phyloP scores from a whole-genome alignment of 192 early-diverging fungal genomes.

The Haplosporangium gracile region DNA sequence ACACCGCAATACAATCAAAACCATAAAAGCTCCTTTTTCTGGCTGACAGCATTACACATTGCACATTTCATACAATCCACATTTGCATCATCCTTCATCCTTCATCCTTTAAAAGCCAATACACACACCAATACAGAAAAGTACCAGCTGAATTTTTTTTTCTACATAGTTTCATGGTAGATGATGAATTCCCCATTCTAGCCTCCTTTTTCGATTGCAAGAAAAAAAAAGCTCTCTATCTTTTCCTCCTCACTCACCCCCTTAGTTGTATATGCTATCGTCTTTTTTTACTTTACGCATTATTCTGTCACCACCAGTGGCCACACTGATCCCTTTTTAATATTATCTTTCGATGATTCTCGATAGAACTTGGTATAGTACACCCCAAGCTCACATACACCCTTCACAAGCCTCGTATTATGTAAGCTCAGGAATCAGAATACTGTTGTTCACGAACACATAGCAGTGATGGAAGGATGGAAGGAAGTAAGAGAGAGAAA shows the following conservation, averaged over 20 bases:
- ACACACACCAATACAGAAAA: not conserved
- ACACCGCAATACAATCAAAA: not conserved
- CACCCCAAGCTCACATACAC: not conserved
- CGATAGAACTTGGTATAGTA: not conserved
- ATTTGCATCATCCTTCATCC: not conserved
- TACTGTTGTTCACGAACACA: not conserved
- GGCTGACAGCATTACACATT: not conserved
- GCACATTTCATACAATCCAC: not conserved
- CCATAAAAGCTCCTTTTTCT: not conserved
- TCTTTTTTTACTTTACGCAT: not conserved
- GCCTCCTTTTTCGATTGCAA: not conserved
- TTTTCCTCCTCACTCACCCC: not conserved
- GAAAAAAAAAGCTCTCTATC: too few species aligned
- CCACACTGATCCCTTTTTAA: not conserved
- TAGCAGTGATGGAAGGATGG: too few species aligned
- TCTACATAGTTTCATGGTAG: too few species aligned
- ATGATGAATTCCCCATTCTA: not conserved
- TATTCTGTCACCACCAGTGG: not conserved
- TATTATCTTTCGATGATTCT: not conserved
- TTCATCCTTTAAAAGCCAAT: not conserved
- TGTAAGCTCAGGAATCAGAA: not conserved
- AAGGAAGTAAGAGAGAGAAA: too few species aligned
- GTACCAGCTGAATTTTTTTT: not conserved
- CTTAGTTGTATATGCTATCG: not conserved
- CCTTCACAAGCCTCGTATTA: not conserved